Evolutionary conservation across 2,329 filamentous ascomycete species (phyloP).

Genomic region (Fusarium chuoi): DNA sequence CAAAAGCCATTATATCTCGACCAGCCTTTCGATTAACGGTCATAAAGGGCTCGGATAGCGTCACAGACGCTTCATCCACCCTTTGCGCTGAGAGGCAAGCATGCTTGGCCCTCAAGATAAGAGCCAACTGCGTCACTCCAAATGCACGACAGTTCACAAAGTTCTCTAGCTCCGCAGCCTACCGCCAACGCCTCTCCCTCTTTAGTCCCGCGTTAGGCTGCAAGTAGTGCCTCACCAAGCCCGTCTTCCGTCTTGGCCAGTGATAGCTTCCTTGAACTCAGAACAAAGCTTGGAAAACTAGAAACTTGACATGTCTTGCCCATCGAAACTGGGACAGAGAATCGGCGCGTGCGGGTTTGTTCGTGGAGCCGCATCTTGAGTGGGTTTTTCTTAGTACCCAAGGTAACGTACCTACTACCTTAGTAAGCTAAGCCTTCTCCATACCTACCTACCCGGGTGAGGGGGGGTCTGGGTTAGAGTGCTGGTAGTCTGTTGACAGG

Average conservation of each 20-base stretch:
- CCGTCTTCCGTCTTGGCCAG: constrained; percentile 12
- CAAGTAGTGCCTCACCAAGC: constrained; percentile 3
- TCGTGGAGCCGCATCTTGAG: neutral
- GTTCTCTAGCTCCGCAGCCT: constrained; percentile 9
- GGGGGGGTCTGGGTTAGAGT: too few species aligned
- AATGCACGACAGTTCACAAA: constrained; percentile 24
- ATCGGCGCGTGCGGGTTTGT: constrained; percentile 17
- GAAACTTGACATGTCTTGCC: constrained; percentile 12
- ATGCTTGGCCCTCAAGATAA: neutral
- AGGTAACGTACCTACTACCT: neutral
- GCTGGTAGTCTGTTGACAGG: too few species aligned
- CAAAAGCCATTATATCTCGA: neutral
- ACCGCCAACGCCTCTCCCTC: constrained; percentile 33
- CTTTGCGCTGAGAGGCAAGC: neutral
- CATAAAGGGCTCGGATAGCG: neutral
- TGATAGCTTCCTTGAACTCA: constrained; percentile 17
- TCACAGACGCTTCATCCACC: constrained; percentile 6
- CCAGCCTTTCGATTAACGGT: neutral
- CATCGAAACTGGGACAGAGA: constrained; percentile 16
- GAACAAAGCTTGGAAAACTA: constrained; percentile 12
- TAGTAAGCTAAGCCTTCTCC: neutral
- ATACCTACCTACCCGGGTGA: too few species aligned
- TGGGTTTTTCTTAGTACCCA: neutral
- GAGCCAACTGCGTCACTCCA: constrained; percentile 19
- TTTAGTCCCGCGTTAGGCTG: constrained; percentile 22